These are phyloP conservation scores for Solanum pennellii DNA, from an alignment of 257 asterid genomes.

Conservation along the genomic window DNA sequence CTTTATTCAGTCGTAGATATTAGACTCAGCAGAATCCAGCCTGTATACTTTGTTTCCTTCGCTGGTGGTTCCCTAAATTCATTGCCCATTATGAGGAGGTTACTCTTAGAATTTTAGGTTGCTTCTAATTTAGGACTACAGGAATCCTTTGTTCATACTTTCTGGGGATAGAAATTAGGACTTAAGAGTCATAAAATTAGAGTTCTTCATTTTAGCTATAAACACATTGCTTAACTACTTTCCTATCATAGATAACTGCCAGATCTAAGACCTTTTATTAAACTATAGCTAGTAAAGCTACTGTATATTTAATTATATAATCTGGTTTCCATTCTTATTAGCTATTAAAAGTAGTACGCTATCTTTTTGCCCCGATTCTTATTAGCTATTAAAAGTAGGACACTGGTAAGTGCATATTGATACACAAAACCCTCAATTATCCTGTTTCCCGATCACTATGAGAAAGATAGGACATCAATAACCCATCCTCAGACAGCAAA, in stretches of 20 bases:
- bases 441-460: background rate
- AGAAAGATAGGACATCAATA: background rate
- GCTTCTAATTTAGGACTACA: background rate
- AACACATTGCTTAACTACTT: background rate
- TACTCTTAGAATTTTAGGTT: background rate
- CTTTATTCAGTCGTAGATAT: background rate
- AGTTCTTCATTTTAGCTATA: background rate
- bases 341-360: background rate
- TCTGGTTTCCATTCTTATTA: background rate
- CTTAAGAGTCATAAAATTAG: background rate
- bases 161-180: background rate
- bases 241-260: background rate
- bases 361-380: background rate
- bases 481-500: background rate
- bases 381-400: too few relatives aligned
- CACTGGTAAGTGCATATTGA: background rate
- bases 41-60: background rate
- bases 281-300: background rate
- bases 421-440: background rate
- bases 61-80: background rate
- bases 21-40: background rate
- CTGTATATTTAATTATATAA: background rate
- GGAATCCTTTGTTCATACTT: background rate
- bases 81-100: background rate
- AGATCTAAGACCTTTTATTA: background rate